A percentile compares a stretch with the other conserved stretches of the same genome.
Conservation (phyloP, 2,329 filamentous ascomycete genomes). For the Phaeoacremonium minimum region DNA sequence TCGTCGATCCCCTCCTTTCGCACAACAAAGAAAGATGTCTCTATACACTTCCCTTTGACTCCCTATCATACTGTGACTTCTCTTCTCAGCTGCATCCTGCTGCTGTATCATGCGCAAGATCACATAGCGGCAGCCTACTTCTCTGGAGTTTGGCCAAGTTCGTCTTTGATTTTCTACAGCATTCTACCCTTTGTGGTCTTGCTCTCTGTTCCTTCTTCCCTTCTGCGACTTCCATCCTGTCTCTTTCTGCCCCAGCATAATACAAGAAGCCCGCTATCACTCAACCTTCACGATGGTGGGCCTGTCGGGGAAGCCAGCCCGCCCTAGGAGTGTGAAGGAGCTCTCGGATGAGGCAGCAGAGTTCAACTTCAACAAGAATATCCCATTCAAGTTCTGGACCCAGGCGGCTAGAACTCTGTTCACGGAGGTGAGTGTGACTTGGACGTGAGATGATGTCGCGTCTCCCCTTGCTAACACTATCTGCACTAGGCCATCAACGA, state of each 20-base stretch:
- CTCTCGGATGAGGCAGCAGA: conserved; percentile 71
- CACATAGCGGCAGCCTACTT: too few relatives aligned
- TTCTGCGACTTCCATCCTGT: background rate
- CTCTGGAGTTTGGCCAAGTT: too few relatives aligned
- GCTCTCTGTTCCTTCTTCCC: too few relatives aligned
- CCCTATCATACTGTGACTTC: too few relatives aligned
- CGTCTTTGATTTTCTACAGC: too few relatives aligned
- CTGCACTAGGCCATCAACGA: conserved; percentile 73
- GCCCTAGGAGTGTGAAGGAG: conserved; percentile 71
- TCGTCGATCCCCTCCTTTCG: too few relatives aligned
- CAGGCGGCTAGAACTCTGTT: conserved; percentile 74
- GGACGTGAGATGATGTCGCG: background rate
- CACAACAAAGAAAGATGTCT: too few relatives aligned
- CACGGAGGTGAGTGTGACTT: conserved; percentile 63
- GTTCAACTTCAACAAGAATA: conserved; percentile 75
- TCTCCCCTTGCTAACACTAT: conserved; percentile 11
- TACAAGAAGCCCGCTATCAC: background rate
- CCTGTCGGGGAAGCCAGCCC: conserved; percentile 26
- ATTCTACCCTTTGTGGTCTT: too few relatives aligned
- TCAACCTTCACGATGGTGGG: conserved; percentile 20
- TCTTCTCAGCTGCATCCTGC: too few relatives aligned
- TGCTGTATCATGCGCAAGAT: too few relatives aligned
- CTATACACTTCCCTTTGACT: too few relatives aligned
- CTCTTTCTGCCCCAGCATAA: conserved; percentile 1
- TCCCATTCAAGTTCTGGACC: conserved; percentile 77